Evolutionary conservation across 2,329 filamentous ascomycete genomes (phyloP).

Genomic region (Cladosporium sp.): DNA sequence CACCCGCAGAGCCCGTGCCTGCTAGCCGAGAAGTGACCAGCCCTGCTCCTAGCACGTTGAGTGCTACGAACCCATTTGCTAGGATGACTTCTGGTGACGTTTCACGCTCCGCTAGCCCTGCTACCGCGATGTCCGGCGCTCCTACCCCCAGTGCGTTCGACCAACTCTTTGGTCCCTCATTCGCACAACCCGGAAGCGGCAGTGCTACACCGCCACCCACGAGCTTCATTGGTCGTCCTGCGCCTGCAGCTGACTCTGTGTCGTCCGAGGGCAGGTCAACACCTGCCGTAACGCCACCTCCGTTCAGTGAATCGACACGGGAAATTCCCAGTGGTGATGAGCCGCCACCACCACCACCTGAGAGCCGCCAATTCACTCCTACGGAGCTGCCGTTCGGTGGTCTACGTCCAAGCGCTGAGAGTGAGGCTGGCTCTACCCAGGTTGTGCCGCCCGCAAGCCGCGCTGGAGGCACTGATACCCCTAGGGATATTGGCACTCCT

Average conservation of each 20-base stretch:
- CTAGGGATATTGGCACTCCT: constrained; percentile 23
- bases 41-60: constrained; percentile 26
- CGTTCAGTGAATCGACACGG: constrained; percentile 46
- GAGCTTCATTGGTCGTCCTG: constrained; percentile 31
- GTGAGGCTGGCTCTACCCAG: constrained; percentile 58
- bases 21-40: constrained; percentile 24
- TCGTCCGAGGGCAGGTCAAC: constrained; percentile 51
- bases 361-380: constrained; percentile 75
- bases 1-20: constrained; percentile 23
- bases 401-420: constrained; percentile 48
- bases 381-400: constrained; percentile 70
- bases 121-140: constrained; percentile 23
- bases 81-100: constrained; percentile 51
- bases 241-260: constrained; percentile 19
- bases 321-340: constrained; percentile 55
- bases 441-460: constrained; percentile 37
- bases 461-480: constrained; percentile 31
- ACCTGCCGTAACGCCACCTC: constrained; percentile 64
- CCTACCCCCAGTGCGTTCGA: constrained; percentile 40
- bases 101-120: constrained; percentile 28
- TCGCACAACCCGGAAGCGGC: constrained; percentile 31
- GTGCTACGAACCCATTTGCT: constrained; percentile 92
- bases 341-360: constrained; percentile 65
- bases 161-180: constrained; percentile 42
- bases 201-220: constrained; percentile 35